Evolutionary conservation across 768 basidiomycete species (phyloP), one percentile per base, ranked within the genome.

Genomic region (Tylopilus sp.): DNA sequence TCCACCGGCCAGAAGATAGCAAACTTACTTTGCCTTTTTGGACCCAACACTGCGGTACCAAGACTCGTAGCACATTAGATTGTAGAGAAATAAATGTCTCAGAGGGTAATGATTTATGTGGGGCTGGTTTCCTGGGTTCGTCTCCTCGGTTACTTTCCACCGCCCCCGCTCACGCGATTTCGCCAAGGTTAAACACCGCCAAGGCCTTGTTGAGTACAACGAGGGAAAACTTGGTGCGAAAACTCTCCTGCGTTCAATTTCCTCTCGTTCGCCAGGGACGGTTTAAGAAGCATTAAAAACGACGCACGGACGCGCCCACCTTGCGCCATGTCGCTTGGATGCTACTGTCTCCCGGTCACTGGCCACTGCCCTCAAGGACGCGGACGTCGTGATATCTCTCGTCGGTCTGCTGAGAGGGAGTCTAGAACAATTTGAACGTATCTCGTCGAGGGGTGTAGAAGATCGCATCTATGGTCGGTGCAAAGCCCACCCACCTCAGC

Each of bases 321-420:
- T 75, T 55, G 78, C 70, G 18, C 75, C 72, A 40, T 72, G 63
- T 17, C 53, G 69, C 33, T 69, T 77, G 17, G 85, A 90, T 58
- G 73, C 89, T 43, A 85, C 83, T 15, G 42, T 48, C 40, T 69
- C 73, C 13, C 59, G 66, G 5, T 77, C 80, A 0, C 67, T 87
- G 9, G 40, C 45, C 9, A 56, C 67, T 4, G 82, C 79, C 4
- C 78, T 90, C 52, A 61, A 76, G 50, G 78, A 70, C 52, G 84
- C 88, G 3, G 63, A 71, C 31, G 74, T 79, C 2, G 75, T 88
- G 2, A 71, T 88, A 1, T 88, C 85, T 17, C 75, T 90, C 30
- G 86, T 88, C 25, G 87, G 87, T 2, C 67, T 88, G 21, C 71
- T 91, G 60, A 72, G 78, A 44, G 86, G 86, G 3, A 72, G 77